Conservation (phyloP, 2,329 filamentous ascomycete genomes). For the Ophiostoma triangulosporum region DNA sequence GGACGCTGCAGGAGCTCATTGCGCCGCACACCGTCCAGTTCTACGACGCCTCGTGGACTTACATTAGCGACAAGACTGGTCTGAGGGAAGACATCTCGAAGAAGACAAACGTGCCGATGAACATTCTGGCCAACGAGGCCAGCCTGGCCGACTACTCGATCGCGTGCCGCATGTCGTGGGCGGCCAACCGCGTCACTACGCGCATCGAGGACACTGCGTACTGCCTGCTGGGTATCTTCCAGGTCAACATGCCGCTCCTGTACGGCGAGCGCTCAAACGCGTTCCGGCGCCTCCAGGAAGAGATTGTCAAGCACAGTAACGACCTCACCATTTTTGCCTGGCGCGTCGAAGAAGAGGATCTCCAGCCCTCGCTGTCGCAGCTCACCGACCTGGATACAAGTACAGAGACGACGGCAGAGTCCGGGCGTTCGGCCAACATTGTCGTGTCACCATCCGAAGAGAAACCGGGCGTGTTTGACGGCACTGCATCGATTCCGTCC, state of each 20-base stretch:
- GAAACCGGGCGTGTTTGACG: no score
- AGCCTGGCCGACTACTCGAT: conserved; percentile 13
- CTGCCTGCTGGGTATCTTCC: conserved; percentile 15
- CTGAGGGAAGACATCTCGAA: no score
- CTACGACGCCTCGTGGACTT: conserved; percentile 18
- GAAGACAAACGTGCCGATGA: no score
- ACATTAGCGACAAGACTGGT: no score
- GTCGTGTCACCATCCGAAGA: no score
- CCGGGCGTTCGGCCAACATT: no score
- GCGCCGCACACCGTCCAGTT: conserved; percentile 24
- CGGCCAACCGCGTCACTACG: conserved; percentile 8
- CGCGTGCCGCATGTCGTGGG: no score
- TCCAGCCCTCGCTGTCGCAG: no score
- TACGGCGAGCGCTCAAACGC: conserved; percentile 14
- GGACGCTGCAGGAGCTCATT: conserved; percentile 55
- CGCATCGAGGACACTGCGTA: conserved; percentile 15
- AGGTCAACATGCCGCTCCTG: conserved; percentile 12
- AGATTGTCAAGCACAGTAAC: conserved; percentile 9
- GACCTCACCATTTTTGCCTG: conserved; percentile 17
- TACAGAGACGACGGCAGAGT: no score
- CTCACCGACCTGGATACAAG: no score
- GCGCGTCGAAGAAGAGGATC: conserved; percentile 2
- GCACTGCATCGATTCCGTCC: no score
- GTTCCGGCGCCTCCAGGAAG: conserved; percentile 14
- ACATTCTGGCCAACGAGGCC: no score